Conservation (phyloP, 495 filamentous ascomycete genomes). For the Annulohypoxylon stygium region DNA sequence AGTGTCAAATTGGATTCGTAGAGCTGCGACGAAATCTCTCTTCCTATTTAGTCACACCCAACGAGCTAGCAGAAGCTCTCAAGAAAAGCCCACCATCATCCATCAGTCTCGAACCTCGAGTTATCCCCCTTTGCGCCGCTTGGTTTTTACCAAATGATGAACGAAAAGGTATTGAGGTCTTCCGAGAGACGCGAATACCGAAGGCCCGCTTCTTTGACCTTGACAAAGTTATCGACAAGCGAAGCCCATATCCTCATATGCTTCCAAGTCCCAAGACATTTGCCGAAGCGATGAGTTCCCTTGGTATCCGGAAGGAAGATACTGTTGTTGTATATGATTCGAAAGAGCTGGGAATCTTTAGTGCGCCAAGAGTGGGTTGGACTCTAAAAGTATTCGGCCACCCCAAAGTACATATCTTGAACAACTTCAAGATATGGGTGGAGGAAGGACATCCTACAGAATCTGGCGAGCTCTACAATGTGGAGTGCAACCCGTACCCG, state of each 20-base stretch:
- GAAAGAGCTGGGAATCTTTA: conserved; percentile 90
- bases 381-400: conserved; percentile 92
- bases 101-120: conserved; percentile 80
- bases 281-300: conserved; percentile 84
- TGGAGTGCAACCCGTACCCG: conserved; percentile 68
- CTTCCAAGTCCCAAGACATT: conserved; percentile 85
- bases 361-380: conserved; percentile 92
- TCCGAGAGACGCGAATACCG: conserved; percentile 82
- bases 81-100: conserved; percentile 79
- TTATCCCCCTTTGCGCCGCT: conserved; percentile 88
- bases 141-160: conserved; percentile 96
- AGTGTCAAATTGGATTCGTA: conserved; percentile 35
- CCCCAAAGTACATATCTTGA: conserved; percentile 86
- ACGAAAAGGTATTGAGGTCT: conserved; percentile 81
- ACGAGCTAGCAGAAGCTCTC: conserved; percentile 82
- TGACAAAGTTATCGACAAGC: conserved; percentile 87
- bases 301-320: conserved; percentile 89
- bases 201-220: conserved; percentile 96
- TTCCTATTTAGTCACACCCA: conserved; percentile 86
- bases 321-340: conserved; percentile 94
- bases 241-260: conserved; percentile 96
- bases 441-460: conserved; percentile 84
- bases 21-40: conserved; percentile 67
- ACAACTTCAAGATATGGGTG: conserved; percentile 94
- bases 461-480: conserved; percentile 75